Evolutionary conservation across 495 filamentous ascomycete species (phyloP).

Genomic region (Evernia prunastri): DNA sequence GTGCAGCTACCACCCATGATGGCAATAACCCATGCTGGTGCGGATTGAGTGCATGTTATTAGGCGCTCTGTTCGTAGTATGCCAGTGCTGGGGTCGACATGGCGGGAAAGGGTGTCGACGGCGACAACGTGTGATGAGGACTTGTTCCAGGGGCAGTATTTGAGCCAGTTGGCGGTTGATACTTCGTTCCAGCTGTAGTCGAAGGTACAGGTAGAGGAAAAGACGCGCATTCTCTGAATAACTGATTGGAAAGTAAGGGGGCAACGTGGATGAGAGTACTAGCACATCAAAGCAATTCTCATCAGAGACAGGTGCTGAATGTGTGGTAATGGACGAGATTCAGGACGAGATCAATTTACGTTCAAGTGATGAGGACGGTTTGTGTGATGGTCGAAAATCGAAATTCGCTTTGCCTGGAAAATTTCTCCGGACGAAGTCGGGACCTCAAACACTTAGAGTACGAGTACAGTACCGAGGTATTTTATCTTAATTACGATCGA

Average conservation of each 20-base stretch:
- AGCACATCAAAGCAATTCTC: neutral
- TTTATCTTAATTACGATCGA: no score
- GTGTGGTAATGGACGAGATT: neutral
- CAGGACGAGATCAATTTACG: neutral
- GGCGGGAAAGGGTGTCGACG: slow-evolving; percentile 82
- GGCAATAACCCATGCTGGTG: slow-evolving; percentile 76
- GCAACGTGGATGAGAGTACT: neutral
- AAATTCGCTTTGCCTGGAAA: neutral
- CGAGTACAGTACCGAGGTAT: no score
- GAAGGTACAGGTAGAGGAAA: slow-evolving; percentile 79
- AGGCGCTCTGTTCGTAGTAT: slow-evolving; percentile 94
- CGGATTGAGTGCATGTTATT: slow-evolving; percentile 87
- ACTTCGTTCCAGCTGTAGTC: slow-evolving; percentile 98
- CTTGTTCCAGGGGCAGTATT: slow-evolving; percentile 98
- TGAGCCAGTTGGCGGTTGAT: slow-evolving; percentile 97
- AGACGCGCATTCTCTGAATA: slow-evolving; percentile 72
- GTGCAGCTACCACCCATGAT: slow-evolving; percentile 66
- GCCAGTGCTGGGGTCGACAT: slow-evolving; percentile 72
- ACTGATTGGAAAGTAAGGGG: neutral
- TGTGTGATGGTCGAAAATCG: neutral
- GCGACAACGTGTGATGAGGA: slow-evolving; percentile 88
- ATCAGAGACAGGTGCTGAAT: neutral
- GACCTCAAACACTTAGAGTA: no score
- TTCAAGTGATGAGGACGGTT: neutral
- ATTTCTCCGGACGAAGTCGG: neutral